Base-by-base conservation (phyloP, 169 alveolate species). In the Theileria parva region DNA sequence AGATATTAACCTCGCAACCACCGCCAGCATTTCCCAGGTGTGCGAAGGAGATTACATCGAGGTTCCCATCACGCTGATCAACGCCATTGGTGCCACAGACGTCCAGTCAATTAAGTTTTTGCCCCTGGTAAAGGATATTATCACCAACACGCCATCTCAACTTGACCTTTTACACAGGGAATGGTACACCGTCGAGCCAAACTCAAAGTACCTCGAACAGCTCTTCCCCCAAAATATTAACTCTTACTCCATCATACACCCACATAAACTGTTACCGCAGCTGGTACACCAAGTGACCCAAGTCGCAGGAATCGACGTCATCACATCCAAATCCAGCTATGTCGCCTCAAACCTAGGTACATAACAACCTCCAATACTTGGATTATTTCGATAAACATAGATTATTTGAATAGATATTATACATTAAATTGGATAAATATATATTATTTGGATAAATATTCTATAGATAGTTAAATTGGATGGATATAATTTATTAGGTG, bases 121-220 rank as follows among this genome's bases (percentile, higher is more conserved):
- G 67, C 91, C 86, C 17, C 37, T 83, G 15, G 76, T 61, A 9
- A 64, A 48, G 37, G 77, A 76, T 57, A 25, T 44, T 27, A 48
- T 39, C 39, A 69, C 80, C 8, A 59, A 75, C n/a, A 28, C 60
- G 11, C 55, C 68, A 13, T 71, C 85, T 8, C 66, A 79, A 6
- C 76, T 83, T 6, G 89, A 83, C 77, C 68, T 37, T 55, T 19
- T 68, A 64, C 89, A 83, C 61, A 73, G 89, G n/a, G 89, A 83
- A 71, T 83, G 89, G 89, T 83, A 76, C 39, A 83, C 85, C 7
- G 89, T 83, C 8, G 89, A 74, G 34, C 89, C 85, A 39, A 83
- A 83, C 61, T 83, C 89, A 37, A 55, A 76, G 72, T 83, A 83
- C 74, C 77, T 83, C n/a, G 77, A 50, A 59, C 89, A 83, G 77